Base-by-base conservation (phyloP, 1,139 yeast species). In the Hemisphaericaspora lyxosophila region DNA sequence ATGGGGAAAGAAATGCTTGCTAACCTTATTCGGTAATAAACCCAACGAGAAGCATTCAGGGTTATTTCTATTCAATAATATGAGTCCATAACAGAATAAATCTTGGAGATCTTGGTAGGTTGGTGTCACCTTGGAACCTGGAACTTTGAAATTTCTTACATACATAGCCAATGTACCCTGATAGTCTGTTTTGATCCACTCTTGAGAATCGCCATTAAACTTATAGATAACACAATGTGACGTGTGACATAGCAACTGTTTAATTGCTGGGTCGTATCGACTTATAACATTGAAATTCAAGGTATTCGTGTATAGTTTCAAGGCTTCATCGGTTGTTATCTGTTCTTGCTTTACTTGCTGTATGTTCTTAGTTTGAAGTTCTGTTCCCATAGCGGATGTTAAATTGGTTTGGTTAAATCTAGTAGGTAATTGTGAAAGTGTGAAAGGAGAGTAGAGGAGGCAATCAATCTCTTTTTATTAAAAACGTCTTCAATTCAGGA, bases 141-240 rank as follows among this genome's bases (percentile, higher is more conserved):
- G 70, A 3, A 61, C 57, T 40, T 52, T 60, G 53, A 64, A 68
- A 42, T 78, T 78, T 42, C 96, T 67, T 15, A 86, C 75, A 57
- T 90, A 90, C 19, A 90, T 71, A 3, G 92, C 87, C 39, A 89
- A 56, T 0, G 92, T 82, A 4, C 97, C 97, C 54, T 83, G 90
- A 52, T 70, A 84, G 39, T 86, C 89, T 18, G 82, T 64, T 53
- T 87, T 87, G 36, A 76, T 76, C 96, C 97, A 90, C 53, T 85
- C 89, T 44, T 80, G 83, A 14, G 64, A 62, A 8, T 68, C 75
- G 26, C 76, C 72, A 49, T 82, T 80, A 65, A 78, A 80, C 54
- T 80, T 77, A 63, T 87, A 87, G n/a, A 85, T 72, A 36, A 84
- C 90, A 53, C 89, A 81, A 50, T 89, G 92, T 6, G 96, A 81